Conservation (phyloP, 176 grass and related monocot genomes). For the Musa itinerans region DNA sequence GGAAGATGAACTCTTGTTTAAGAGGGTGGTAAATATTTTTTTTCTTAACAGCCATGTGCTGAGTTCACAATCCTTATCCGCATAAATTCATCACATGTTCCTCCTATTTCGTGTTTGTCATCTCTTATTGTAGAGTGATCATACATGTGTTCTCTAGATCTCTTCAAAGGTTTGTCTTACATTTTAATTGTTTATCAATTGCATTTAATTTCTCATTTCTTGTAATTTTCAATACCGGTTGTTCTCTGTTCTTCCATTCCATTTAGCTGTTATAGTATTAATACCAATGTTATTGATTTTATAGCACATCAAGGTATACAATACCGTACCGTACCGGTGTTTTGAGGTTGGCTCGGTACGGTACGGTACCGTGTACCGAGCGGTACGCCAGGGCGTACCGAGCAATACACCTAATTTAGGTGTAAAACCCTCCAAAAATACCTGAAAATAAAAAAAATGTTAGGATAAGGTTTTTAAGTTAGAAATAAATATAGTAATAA, state of each 20-base stretch:
- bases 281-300: not conserved
- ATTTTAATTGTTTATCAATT: not conserved
- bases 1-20: slow-evolving; percentile 60
- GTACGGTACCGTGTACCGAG: no score
- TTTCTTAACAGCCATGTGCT: not conserved
- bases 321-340: no score
- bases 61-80: not conserved
- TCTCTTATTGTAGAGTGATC: not conserved
- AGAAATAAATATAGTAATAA: no score
- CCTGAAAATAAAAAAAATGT: no score
- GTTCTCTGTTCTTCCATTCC: not conserved
- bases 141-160: no score
- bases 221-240: not conserved
- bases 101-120: not conserved
- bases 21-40: slow-evolving; percentile 62
- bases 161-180: no score
- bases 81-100: not conserved
- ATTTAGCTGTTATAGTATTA: not conserved
- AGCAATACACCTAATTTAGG: no score
- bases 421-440: no score
- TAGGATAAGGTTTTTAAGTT: no score
- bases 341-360: no score
- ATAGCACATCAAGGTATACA: no score
- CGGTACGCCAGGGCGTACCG: no score
- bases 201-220: not conserved